These are phyloP conservation scores for Wickerhamomyces ciferrii DNA, from an alignment of 805 yeast species.

Conservation along the genomic window DNA sequence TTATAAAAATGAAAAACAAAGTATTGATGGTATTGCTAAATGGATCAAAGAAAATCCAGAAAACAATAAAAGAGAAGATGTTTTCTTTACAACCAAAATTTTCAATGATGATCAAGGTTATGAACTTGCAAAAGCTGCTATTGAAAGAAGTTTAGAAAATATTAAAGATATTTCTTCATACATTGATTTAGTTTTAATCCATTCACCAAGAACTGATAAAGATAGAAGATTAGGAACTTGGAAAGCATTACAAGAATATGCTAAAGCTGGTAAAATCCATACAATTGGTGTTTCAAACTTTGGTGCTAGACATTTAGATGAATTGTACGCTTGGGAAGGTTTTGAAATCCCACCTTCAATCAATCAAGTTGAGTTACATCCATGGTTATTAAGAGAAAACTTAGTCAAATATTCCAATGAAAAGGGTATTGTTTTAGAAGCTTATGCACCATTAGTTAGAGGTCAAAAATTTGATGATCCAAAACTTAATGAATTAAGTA, in stretches of 20 bases:
- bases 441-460: slow-evolving; percentile 74
- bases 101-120: slow-evolving; percentile 66
- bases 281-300: slow-evolving; percentile 82
- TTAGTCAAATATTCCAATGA: slow-evolving; percentile 55
- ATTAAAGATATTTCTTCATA: slow-evolving; percentile 25
- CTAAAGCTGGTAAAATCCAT: slow-evolving; percentile 49
- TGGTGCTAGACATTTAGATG: slow-evolving; percentile 54
- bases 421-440: slow-evolving; percentile 58
- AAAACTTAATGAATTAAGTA: slow-evolving; percentile 41
- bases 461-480: slow-evolving; percentile 56
- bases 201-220: slow-evolving; percentile 50
- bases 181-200: slow-evolving; percentile 68
- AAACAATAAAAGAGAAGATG: slow-evolving; percentile 37
- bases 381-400: slow-evolving; percentile 70
- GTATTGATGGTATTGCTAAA: slow-evolving; percentile 46
- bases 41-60: slow-evolving; percentile 41
- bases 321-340: slow-evolving; percentile 52
- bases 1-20: slow-evolving; percentile 56
- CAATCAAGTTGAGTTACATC: slow-evolving; percentile 78
- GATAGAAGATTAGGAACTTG: slow-evolving; percentile 54
- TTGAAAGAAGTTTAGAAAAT: slow-evolving; percentile 25
- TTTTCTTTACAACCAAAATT: slow-evolving; percentile 60
- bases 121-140: slow-evolving; percentile 47
- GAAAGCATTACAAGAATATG: slow-evolving; percentile 72
- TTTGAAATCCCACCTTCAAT: slow-evolving; percentile 56